Evolutionary conservation across 345 rosid species (phyloP).

Genomic region (Adansonia digitata): DNA sequence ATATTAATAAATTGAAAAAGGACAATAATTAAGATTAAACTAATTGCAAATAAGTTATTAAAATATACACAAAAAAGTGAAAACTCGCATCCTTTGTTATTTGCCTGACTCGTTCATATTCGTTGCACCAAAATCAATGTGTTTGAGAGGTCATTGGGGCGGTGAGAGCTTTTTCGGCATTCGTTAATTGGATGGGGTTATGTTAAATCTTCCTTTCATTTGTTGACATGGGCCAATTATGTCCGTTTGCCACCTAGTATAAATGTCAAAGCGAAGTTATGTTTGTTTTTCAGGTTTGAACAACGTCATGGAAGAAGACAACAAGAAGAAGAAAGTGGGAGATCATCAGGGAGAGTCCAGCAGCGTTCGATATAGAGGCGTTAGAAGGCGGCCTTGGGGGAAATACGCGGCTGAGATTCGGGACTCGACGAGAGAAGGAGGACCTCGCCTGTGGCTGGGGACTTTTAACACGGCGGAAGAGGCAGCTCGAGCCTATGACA

Average conservation of each 20-base stretch:
- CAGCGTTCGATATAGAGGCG: slow-evolving; percentile 49
- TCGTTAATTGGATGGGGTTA: neutral
- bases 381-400: slow-evolving; percentile 76
- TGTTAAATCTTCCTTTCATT: neutral
- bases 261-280: neutral
- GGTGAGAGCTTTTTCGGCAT: neutral
- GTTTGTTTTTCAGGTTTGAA: neutral
- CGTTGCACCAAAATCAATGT: neutral
- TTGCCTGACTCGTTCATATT: neutral
- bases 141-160: neutral
- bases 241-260: neutral
- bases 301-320: slow-evolving; percentile 18
- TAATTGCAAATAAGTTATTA: neutral
- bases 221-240: neutral
- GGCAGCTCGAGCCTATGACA: slow-evolving; percentile 82
- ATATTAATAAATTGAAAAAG: neutral
- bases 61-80: neutral
- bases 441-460: slow-evolving; percentile 80
- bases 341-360: slow-evolving; percentile 19
- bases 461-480: slow-evolving; percentile 71
- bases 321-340: slow-evolving; percentile 14
- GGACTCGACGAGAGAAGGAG: slow-evolving; percentile 63
- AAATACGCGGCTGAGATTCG: slow-evolving; percentile 88
- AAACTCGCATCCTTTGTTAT: neutral
- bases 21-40: neutral